Conservation (phyloP, 805 yeast species). For the Jamesozyma piceae region DNA sequence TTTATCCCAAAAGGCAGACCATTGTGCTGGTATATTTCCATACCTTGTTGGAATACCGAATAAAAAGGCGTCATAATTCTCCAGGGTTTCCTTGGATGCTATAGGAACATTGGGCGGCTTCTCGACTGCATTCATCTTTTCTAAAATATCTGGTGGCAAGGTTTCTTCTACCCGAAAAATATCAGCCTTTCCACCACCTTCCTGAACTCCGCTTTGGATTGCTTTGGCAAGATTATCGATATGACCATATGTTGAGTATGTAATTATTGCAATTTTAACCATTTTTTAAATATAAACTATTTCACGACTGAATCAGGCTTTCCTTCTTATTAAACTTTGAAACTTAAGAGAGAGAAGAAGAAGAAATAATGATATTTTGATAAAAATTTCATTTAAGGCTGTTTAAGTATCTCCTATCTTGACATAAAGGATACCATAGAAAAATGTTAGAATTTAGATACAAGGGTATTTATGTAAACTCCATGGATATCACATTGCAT, state of each 20-base stretch:
- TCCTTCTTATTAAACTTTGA: too few relatives aligned
- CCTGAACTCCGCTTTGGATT: slow-evolving; percentile 56
- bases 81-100: slow-evolving; percentile 48
- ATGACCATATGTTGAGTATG: slow-evolving; percentile 76
- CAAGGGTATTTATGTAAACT: too few relatives aligned
- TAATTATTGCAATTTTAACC: slow-evolving; percentile 40
- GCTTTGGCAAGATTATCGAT: slow-evolving; percentile 57
- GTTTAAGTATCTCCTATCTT: too few relatives aligned
- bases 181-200: slow-evolving; percentile 60
- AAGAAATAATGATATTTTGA: too few relatives aligned
- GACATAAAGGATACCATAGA: too few relatives aligned
- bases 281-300: slow-evolving; percentile 9
- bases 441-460: too few relatives aligned
- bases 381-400: too few relatives aligned
- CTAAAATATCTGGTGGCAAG: slow-evolving; percentile 48
- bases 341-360: too few relatives aligned
- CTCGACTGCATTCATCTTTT: slow-evolving; percentile 54
- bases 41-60: slow-evolving; percentile 77
- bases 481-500: too few relatives aligned
- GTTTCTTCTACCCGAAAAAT: slow-evolving; percentile 75
- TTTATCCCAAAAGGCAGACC: slow-evolving; percentile 64
- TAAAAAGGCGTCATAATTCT: slow-evolving; percentile 59
- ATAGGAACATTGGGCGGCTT: slow-evolving; percentile 45
- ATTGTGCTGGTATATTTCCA: slow-evolving; percentile 70
- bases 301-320: too few relatives aligned